A percentile compares a stretch with the other conserved stretches of the same genome.
phyloP scores from a whole-genome alignment of 345 rosid genomes.

The Populus euphratica region DNA sequence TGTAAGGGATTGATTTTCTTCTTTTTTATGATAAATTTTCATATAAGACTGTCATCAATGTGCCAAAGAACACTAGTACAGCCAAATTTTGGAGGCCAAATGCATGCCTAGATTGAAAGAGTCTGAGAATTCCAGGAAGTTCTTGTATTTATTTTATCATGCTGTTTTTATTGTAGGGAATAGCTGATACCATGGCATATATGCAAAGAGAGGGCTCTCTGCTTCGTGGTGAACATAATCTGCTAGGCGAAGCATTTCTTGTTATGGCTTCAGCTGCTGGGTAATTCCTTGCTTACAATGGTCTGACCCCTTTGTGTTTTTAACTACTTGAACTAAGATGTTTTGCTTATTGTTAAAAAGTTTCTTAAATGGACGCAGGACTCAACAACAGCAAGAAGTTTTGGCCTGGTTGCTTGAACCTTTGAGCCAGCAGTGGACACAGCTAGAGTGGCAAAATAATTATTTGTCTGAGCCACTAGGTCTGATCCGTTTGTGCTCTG shows the following conservation, averaged over 20 bases:
- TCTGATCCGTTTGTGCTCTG: slow-evolving; percentile 71
- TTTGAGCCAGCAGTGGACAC: slow-evolving; percentile 83
- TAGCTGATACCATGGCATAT: slow-evolving; percentile 87
- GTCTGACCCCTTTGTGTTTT: neutral
- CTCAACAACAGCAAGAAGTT: slow-evolving; percentile 96
- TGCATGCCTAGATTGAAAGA: neutral
- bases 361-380: slow-evolving; percentile 46
- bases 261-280: slow-evolving; percentile 95
- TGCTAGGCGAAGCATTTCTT: slow-evolving; percentile 96
- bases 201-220: slow-evolving; percentile 81
- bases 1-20: no score
- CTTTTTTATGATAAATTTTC: no score
- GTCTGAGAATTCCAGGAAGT: neutral
- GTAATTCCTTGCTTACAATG: slow-evolving; percentile 36
- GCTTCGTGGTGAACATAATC: slow-evolving; percentile 86
- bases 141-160: slow-evolving; percentile 3
- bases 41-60: no score
- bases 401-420: slow-evolving; percentile 95
- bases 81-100: neutral
- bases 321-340: slow-evolving; percentile 2
- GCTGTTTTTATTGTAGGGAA: slow-evolving; percentile 41
- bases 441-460: slow-evolving; percentile 79
- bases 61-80: no score
- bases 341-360: slow-evolving; percentile 2
- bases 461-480: slow-evolving; percentile 87